phyloP scores from a whole-genome alignment of 768 basidiomycete genomes.

The Wakefieldia striispora region DNA sequence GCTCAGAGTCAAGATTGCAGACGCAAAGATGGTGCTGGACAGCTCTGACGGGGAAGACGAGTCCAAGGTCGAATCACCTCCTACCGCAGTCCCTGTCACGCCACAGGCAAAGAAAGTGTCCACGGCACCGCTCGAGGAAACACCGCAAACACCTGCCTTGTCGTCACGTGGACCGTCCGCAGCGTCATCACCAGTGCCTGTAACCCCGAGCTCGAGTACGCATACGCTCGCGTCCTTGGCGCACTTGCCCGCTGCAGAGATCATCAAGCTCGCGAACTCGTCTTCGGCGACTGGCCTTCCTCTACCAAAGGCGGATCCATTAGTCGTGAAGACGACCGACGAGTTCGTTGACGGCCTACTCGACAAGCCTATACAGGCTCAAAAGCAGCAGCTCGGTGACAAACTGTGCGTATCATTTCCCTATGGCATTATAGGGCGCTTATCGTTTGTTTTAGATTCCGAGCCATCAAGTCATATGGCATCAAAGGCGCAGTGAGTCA shows the following conservation, averaged over 20 bases:
- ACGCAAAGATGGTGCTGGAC: conserved; percentile 80
- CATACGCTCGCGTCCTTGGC: conserved; percentile 73
- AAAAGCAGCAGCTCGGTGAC: conserved; percentile 81
- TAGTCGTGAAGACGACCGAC: conserved; percentile 67
- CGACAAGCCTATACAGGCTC: conserved; percentile 51
- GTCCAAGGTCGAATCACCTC: conserved; percentile 21
- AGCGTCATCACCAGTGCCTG: conserved; percentile 65
- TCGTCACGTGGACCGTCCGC: conserved; percentile 74
- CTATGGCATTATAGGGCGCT: conserved; percentile 16
- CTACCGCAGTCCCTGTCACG: conserved; percentile 47
- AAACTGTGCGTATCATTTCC: conserved; percentile 54
- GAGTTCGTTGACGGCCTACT: conserved; percentile 64
- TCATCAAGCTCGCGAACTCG: conserved; percentile 62
- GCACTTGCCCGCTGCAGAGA: conserved; percentile 70
- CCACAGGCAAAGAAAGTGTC: conserved; percentile 62
- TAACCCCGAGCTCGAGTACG: conserved; percentile 47
- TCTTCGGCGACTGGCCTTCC: conserved; percentile 48
- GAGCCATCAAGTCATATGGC: conserved; percentile 69
- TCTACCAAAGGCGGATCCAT: conserved; percentile 66
- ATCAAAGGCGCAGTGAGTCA: conserved; percentile 72
- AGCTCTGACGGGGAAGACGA: conserved; percentile 60
- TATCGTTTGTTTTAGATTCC: conserved; percentile 41
- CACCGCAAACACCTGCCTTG: conserved; percentile 74
- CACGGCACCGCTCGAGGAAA: conserved; percentile 38
- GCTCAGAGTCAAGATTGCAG: conserved; percentile 70